Evolutionary conservation across 78 protist genomes (phyloP).

Genomic region (Dictyostelium brefeldianum): DNA sequence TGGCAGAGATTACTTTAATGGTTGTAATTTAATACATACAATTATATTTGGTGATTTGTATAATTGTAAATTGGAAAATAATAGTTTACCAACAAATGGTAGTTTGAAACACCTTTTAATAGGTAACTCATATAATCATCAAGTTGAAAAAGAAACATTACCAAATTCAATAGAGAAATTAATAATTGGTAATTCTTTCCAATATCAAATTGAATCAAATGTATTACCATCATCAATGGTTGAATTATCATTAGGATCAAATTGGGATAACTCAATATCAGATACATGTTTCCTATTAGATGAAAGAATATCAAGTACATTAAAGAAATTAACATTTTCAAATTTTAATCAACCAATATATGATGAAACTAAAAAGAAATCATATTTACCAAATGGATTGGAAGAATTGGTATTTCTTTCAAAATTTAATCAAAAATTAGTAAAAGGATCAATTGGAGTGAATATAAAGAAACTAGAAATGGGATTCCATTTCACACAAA

Average conservation of each 20-base stretch:
- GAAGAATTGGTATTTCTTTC: not conserved
- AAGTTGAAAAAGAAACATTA: not conserved
- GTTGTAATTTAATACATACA: too few species aligned
- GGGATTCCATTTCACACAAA: not conserved
- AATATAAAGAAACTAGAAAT: not conserved
- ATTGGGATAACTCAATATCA: not conserved
- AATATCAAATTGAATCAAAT: not conserved
- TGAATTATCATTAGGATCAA: not conserved
- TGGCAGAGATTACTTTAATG: not conserved
- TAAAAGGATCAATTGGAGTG: not conserved
- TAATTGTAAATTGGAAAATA: not conserved
- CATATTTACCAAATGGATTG: not conserved
- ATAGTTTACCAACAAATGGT: not conserved
- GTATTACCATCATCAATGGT: not conserved
- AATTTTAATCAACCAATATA: not conserved
- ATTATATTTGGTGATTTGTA: not conserved
- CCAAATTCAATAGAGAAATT: not conserved
- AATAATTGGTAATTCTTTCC: not conserved
- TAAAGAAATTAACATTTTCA: not conserved
- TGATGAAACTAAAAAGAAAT: not conserved
- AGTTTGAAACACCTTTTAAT: not conserved
- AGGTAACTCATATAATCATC: not conserved
- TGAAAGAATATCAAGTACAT: not conserved
- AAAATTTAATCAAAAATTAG: not conserved
- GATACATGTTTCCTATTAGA: not conserved